Conservation (phyloP, 2,329 filamentous ascomycete genomes). For the Alternaria ventricosa region DNA sequence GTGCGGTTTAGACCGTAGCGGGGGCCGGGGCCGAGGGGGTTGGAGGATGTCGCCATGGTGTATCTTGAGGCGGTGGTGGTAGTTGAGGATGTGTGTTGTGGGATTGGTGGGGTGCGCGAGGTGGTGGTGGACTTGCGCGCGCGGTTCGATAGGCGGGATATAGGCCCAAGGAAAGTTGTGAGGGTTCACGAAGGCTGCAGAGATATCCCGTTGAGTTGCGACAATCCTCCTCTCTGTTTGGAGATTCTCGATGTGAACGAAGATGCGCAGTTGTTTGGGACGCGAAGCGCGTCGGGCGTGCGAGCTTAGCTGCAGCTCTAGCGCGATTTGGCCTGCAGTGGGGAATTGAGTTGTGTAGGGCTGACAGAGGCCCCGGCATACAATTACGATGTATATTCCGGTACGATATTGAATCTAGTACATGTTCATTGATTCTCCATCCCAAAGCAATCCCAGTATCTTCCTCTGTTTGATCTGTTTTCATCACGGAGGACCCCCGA, state of each 20-base stretch:
- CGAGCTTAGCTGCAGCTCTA: conserved; percentile 19
- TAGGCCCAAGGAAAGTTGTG: not conserved
- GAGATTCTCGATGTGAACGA: conserved; percentile 2
- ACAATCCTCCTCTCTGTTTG: conserved; percentile 15
- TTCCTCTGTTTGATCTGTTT: not conserved
- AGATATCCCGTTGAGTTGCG: not conserved
- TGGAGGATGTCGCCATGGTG: conserved; percentile 60
- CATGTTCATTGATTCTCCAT: not conserved
- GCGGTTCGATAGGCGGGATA: not conserved
- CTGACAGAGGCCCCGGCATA: not conserved
- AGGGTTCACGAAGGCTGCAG: not conserved
- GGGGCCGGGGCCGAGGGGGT: conserved; percentile 62
- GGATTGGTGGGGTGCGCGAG: conserved; percentile 7
- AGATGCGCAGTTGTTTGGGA: conserved; percentile 18
- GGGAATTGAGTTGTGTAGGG: conserved; percentile 9
- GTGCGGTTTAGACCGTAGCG: conserved; percentile 59
- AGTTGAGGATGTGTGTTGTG: not conserved
- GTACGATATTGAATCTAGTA: not conserved
- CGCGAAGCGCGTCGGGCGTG: conserved; percentile 27
- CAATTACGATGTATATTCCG: not conserved
- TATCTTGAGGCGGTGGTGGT: not conserved
- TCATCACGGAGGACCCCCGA: not conserved
- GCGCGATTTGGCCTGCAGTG: conserved; percentile 21
- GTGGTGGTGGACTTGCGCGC: conserved; percentile 2
- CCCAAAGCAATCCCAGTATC: not conserved